Evolutionary conservation across 225 moss, liverwort and hornwort species (phyloP).

Genomic region (Pseudoscleropodium purum): DNA sequence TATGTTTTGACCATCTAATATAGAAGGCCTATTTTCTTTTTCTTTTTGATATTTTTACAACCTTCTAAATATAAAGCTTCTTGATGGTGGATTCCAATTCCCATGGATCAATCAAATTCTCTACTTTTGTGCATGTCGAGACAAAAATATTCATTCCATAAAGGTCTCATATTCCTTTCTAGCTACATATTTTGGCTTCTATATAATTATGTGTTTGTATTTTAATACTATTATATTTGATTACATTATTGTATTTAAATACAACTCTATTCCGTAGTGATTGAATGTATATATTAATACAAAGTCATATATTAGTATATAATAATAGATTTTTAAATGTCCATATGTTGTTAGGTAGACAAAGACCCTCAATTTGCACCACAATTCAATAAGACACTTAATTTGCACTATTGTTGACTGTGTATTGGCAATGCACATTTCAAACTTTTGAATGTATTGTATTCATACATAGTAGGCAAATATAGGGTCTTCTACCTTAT

Average conservation of each 20-base stretch:
- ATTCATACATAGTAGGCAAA: not conserved
- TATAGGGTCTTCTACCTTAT: not conserved
- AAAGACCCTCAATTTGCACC: not conserved
- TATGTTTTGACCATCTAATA: not conserved
- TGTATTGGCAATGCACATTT: fast-evolving
- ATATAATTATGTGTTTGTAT: too few relatives aligned
- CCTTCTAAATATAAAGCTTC: not conserved
- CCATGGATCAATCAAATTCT: not conserved
- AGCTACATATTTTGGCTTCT: not conserved
- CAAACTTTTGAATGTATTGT: not conserved
- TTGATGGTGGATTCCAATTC: not conserved
- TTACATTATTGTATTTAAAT: not conserved
- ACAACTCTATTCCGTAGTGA: not conserved
- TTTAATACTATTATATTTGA: not conserved
- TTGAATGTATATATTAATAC: not conserved
- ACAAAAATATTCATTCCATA: fast-evolving
- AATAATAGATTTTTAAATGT: not conserved
- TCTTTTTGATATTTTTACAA: not conserved
- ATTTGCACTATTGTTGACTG: not conserved
- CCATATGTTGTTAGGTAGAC: not conserved
- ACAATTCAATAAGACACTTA: not conserved
- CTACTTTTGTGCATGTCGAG: not conserved
- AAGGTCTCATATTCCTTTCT: not conserved
- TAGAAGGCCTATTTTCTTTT: too few relatives aligned
- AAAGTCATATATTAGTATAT: not conserved